phyloP scores from a whole-genome alignment of 1,284 basidiomycete genomes.

The Leccinum ponderosum region DNA sequence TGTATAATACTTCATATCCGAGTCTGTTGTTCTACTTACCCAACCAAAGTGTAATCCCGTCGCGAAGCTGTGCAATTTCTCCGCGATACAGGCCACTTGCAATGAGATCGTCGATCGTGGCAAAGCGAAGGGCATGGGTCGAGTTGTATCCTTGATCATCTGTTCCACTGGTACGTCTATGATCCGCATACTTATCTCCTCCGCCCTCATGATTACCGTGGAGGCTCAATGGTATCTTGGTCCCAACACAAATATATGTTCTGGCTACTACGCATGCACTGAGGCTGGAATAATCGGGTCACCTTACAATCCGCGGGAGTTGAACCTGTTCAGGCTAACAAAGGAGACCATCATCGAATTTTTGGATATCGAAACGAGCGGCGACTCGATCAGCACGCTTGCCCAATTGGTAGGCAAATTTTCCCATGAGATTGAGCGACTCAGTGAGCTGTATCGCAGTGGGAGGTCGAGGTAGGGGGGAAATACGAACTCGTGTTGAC shows the following conservation, averaged over 20 bases:
- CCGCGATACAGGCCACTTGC: background rate
- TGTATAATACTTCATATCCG: background rate
- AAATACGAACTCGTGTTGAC: constrained; percentile 23
- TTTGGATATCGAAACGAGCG: constrained; percentile 13
- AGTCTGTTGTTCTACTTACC: background rate
- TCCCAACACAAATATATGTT: constrained; percentile 1
- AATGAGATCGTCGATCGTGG: background rate
- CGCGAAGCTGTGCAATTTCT: background rate
- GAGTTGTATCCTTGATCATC: background rate
- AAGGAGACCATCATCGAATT: constrained; percentile 15
- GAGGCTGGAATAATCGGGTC: constrained; percentile 8
- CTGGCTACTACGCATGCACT: constrained; percentile 2
- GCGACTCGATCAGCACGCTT: constrained; percentile 1
- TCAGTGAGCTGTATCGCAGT: constrained; percentile 14
- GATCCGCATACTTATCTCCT: background rate
- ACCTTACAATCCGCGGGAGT: constrained; percentile 5
- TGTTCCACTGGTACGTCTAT: constrained; percentile 7
- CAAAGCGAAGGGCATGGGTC: background rate
- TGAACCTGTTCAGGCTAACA: constrained; percentile 11
- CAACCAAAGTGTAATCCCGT: background rate
- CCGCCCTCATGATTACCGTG: background rate
- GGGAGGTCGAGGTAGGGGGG: constrained; percentile 18
- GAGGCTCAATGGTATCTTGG: constrained; percentile 16
- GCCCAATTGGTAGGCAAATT: constrained; percentile 9
- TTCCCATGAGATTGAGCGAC: background rate